A percentile compares a stretch with the other conserved stretches of the same genome.
Evolutionary conservation across 148 eudicot genomes (phyloP).

Genomic region (Cornus controversa): DNA sequence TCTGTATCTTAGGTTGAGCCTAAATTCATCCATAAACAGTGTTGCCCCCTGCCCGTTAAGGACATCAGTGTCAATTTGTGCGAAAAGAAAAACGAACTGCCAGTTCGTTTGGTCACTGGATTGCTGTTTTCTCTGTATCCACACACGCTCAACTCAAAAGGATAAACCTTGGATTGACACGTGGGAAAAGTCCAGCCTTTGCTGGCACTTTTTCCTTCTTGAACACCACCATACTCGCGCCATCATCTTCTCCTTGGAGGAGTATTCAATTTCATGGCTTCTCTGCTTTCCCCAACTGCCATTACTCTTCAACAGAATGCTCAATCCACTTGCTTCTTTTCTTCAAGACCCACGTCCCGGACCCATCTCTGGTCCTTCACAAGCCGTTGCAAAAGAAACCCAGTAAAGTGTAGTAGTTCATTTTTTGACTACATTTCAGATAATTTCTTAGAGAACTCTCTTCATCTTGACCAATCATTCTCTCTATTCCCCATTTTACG

Average conservation of each 20-base stretch:
- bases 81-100: background rate
- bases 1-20: too few species aligned
- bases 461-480: constrained; percentile 30
- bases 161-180: constrained; percentile 39
- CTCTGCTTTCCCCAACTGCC: constrained; percentile 54
- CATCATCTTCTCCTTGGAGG: constrained; percentile 15
- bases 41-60: too few species aligned
- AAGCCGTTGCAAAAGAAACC: constrained; percentile 31
- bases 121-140: constrained; percentile 36
- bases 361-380: constrained; percentile 24
- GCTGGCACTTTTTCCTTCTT: constrained; percentile 37
- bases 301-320: too few species aligned
- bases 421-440: constrained; percentile 39
- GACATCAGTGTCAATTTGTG: background rate
- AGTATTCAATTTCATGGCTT: constrained; percentile 64
- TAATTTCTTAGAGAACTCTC: constrained; percentile 32
- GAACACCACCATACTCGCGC: background rate
- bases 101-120: background rate
- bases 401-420: constrained; percentile 50
- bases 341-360: constrained; percentile 33
- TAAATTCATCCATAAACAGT: too few species aligned
- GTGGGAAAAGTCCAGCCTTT: constrained; percentile 55
- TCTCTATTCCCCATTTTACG: constrained; percentile 39
- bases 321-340: constrained; percentile 26
- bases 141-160: constrained; percentile 25